Base-by-base conservation (phyloP, 169 alveolate species). In the Eimeria tenella region DNA sequence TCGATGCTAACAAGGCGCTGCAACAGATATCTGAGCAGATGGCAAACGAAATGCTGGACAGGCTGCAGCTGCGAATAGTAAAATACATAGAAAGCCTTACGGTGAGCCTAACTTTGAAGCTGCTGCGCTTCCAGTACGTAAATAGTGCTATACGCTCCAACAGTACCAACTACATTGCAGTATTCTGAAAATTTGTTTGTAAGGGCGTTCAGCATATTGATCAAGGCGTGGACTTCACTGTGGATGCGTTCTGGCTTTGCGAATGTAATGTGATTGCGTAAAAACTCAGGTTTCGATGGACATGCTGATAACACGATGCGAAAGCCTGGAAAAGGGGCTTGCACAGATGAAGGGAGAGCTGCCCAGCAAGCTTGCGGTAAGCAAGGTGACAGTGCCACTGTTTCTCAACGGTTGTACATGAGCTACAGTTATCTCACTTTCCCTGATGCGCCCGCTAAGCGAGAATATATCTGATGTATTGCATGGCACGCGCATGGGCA, bases 31-130 rank as follows among this genome's bases (percentile, higher is more conserved):
- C 94, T 23, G 96, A 94, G 83, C 94, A 94, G n/a, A 89, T 88
- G 94, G 94, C 96, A 11, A 94, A 90, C 68, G 94, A 94, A 82
- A 94, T 94, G 96, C 88, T 94, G 21, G 96, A 88, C n/a, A 75
- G 96, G 58, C 87, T 94, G 31, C 96, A 94, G 21, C 70, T 70
- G 31, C 84, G 94, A 65, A 83, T 94, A 17, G 90, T 74, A 42
- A 86, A 94, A 49, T 93, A 87, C 75, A 75, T 94, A 21, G 94
- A 94, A 63, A 94, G 92, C 65, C 73, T 94, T 5, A 88, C 95
- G 73, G 96, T 94, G 21, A 52, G 94, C 25, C 52, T 42, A n/a
- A 7, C 13, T 19, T 31, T 31, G 42, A 31, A 31, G 0, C 42
- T 31, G 0, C 42, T 31, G 42, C 2, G 42, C 42, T 31, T 31